Percentiles rank a stretch among this genome's conserved stretches.
These are phyloP conservation scores for Paraphoma chrysanthemicola DNA, from an alignment of 2,329 filamentous ascomycete genomes.

Conservation along the genomic window DNA sequence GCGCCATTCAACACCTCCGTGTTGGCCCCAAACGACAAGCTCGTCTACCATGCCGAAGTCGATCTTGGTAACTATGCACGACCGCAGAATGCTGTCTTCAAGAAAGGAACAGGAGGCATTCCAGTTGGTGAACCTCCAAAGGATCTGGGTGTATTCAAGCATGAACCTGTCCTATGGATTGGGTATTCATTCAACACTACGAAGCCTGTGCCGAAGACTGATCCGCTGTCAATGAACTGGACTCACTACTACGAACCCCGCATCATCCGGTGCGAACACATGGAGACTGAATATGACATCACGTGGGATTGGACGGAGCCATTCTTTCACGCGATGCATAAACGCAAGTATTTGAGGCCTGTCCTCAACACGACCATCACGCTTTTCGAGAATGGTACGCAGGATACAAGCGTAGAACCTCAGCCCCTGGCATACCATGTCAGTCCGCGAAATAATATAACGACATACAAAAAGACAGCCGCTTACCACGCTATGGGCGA, in stretches of 20 bases:
- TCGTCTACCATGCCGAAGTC: slow-evolving; percentile 40
- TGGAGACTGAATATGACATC: slow-evolving; percentile 44
- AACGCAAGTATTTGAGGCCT: slow-evolving; percentile 30
- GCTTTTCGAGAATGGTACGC: slow-evolving; percentile 44
- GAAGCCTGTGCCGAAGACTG: slow-evolving; percentile 20
- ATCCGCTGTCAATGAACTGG: slow-evolving; percentile 34
- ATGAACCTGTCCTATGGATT: slow-evolving; percentile 46
- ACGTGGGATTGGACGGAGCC: slow-evolving; percentile 40
- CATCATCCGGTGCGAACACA: slow-evolving; percentile 42
- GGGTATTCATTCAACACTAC: slow-evolving; percentile 41
- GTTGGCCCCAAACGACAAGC: slow-evolving; percentile 37
- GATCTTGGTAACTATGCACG: slow-evolving; percentile 35
- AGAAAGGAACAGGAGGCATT: slow-evolving; percentile 39
- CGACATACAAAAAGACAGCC: slow-evolving; percentile 40
- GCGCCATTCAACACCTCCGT: slow-evolving; percentile 42
- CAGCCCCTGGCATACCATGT: slow-evolving; percentile 32
- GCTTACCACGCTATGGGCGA: slow-evolving; percentile 45
- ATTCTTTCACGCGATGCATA: slow-evolving; percentile 28
- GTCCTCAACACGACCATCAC: slow-evolving; percentile 41
- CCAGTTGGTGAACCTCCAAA: slow-evolving; percentile 24
- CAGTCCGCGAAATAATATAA: slow-evolving; percentile 30
- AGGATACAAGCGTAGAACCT: slow-evolving; percentile 40
- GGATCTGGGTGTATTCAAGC: slow-evolving; percentile 38
- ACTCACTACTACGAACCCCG: slow-evolving; percentile 35
- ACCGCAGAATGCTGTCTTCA: slow-evolving; percentile 30